Conservation (phyloP, 1,139 yeast species). For the Spathaspora sp. region DNA sequence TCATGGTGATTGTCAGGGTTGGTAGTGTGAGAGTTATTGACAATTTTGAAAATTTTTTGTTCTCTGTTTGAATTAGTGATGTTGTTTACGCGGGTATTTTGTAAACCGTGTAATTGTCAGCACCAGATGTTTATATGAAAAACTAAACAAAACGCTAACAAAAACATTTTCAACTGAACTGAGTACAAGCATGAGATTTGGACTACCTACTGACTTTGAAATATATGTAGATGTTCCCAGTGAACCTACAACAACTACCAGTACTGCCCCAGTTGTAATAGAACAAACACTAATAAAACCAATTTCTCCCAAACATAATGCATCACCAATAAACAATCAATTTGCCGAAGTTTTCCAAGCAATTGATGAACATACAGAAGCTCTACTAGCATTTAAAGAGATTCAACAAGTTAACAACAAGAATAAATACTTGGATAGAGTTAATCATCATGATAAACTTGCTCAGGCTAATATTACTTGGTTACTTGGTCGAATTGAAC, state of each 20-base stretch:
- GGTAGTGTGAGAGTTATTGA: background rate
- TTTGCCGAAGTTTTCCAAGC: conserved; percentile 8
- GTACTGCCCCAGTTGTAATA: conserved; percentile 2
- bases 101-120: conserved; percentile 1
- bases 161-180: background rate
- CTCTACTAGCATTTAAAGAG: background rate
- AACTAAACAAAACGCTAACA: background rate
- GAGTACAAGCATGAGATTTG: conserved; percentile 23
- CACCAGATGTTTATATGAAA: background rate
- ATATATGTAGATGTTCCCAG: conserved; percentile 15
- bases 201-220: conserved; percentile 26
- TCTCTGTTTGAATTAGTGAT: background rate
- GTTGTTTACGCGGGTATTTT: background rate
- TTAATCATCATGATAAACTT: conserved; percentile 2
- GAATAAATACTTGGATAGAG: background rate
- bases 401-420: background rate
- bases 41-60: conserved; percentile 8
- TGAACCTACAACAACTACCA: background rate
- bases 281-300: background rate
- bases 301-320: background rate
- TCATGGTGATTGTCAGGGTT: conserved; percentile 13
- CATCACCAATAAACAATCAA: conserved; percentile 4
- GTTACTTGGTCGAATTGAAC: conserved; percentile 6
- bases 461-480: conserved; percentile 9
- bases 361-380: conserved; percentile 7